Base-by-base conservation (phyloP, 2,329 filamentous ascomycete species). In the Cercospora sp. region DNA sequence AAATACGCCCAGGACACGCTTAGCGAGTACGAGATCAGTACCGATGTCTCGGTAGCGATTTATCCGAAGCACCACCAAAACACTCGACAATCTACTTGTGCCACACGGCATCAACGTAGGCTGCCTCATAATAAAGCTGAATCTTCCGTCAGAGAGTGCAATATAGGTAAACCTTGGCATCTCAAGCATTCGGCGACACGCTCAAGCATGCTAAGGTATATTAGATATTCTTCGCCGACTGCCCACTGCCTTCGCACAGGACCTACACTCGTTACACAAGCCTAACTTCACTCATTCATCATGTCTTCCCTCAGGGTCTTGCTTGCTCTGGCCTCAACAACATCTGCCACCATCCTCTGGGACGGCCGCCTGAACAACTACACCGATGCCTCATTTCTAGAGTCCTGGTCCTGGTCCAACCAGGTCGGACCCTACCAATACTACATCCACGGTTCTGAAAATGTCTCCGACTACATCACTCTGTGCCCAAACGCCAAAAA, bases 391-490 rank as follows among this genome's bases (percentile, higher is more conserved):
- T 73, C 82, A 2, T 87, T 89, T 76, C 82, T 90, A 32, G 81
- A 83, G 73, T 84, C 84, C 49, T 90, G 81, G 73, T 74, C 70
- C 8, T 91, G 86, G 85, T 83, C 83, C n/a, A 90, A 88, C 78
- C 86, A 89, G 79, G 87, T 90, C 74, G 88, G 88, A 0, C 85
- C 88, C 0, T 92, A 90, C 80, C 90, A 92, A 79, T 92, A 90
- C 83, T 92, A 92, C 81, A 91, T 91, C 77, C 90, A 92, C 81
- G 90, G 90, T 40, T 80, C 81, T 5, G 85, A 83, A 8, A 62
- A 80, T 0, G 83, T 87, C 8, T 83, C 82, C 24, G 80, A 85
- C 73, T 91, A 91, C 79, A 84, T 91, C 72, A 87, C 87, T 73
- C 82, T 91, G 1, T 85, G 84, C 2, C 78, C 87, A 0, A 78